Conservation (phyloP, 139 green algal species). For the Auxenochlorella pyrenoidosa region DNA sequence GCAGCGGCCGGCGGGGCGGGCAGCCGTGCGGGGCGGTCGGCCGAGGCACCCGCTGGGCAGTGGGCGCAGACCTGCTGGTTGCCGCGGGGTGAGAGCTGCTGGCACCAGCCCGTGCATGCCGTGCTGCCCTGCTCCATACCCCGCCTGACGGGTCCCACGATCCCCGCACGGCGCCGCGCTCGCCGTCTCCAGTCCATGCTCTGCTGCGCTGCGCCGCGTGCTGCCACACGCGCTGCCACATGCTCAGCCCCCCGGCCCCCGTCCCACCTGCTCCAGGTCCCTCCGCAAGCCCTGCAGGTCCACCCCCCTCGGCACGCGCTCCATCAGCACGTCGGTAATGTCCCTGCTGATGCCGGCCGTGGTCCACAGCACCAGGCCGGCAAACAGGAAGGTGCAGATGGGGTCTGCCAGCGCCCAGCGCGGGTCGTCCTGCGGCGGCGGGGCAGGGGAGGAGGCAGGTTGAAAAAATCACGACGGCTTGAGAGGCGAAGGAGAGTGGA, state of each 20-base stretch:
- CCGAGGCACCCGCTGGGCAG: too few relatives aligned
- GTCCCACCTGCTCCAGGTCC: background rate
- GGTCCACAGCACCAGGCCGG: conserved; percentile 87
- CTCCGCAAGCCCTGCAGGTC: background rate
- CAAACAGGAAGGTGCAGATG: conserved; percentile 96
- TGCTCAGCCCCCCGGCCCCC: too few relatives aligned
- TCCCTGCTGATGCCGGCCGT: conserved; percentile 81
- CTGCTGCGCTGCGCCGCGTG: too few relatives aligned
- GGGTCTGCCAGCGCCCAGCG: conserved; percentile 69
- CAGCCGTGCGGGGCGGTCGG: too few relatives aligned
- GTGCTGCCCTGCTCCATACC: background rate
- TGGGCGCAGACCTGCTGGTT: background rate
- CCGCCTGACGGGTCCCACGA: too few relatives aligned
- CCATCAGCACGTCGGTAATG: conserved; percentile 92
- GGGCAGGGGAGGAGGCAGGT: too few relatives aligned
- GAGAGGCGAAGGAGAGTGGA: too few relatives aligned
- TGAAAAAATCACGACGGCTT: too few relatives aligned
- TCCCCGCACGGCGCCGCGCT: too few relatives aligned
- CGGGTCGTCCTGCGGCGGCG: background rate
- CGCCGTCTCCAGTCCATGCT: too few relatives aligned
- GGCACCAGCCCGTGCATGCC: background rate
- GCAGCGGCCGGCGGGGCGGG: background rate
- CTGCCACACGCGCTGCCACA: too few relatives aligned
- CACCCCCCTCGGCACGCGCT: conserved; percentile 76
- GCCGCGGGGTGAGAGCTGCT: background rate